Percentiles rank a stretch among this genome's conserved stretches.
Conservation (phyloP, 176 grass and related monocot genomes). For the Bromus sterilis region DNA sequence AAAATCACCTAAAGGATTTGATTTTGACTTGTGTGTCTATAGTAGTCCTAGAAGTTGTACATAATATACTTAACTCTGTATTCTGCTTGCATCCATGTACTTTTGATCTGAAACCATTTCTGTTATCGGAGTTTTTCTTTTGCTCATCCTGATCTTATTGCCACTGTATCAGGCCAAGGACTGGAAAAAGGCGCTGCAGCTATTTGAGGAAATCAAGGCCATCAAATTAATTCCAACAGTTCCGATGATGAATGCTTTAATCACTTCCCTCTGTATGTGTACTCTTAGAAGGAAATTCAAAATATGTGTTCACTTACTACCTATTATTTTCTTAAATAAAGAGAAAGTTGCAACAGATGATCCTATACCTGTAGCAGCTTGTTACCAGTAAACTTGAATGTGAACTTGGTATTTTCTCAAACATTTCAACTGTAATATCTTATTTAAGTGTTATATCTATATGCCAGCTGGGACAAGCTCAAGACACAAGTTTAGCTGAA, state of each 20-base stretch:
- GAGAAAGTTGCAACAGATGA: constrained; percentile 5
- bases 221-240: constrained; percentile 71
- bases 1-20: neutral
- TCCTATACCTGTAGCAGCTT: neutral
- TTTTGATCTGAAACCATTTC: neutral
- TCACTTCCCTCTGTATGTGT: constrained; percentile 77
- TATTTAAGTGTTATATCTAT: neutral
- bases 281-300: constrained; percentile 2
- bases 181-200: constrained; percentile 77
- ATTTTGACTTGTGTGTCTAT: neutral
- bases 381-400: neutral
- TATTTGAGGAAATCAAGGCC: constrained; percentile 80
- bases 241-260: constrained; percentile 92
- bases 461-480: neutral
- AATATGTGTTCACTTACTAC: neutral
- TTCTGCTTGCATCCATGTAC: neutral
- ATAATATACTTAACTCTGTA: neutral
- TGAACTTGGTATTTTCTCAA: neutral
- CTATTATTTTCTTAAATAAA: constrained; percentile 21
- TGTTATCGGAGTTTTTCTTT: constrained; percentile 8
- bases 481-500: constrained; percentile 1
- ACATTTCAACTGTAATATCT: neutral
- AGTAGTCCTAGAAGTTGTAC: constrained; percentile 13
- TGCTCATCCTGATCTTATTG: constrained; percentile 7
- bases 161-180: constrained; percentile 64